These are phyloP conservation scores for Gossypium bickii DNA, from an alignment of 345 rosid genomes.

Conservation along the genomic window DNA sequence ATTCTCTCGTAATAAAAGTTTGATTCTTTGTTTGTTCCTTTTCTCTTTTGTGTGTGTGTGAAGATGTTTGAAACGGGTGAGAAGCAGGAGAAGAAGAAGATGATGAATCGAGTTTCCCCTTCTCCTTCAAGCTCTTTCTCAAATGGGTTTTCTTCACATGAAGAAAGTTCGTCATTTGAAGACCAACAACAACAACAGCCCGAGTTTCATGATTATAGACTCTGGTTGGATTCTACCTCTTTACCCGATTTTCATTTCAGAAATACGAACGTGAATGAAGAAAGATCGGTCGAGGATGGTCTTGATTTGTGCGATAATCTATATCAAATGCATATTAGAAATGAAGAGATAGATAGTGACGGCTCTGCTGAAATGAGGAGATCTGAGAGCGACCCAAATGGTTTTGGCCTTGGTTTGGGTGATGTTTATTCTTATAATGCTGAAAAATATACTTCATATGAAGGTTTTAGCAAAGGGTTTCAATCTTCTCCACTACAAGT, in stretches of 20 bases:
- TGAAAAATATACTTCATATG: slow-evolving; percentile 23
- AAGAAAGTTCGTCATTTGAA: slow-evolving; percentile 28
- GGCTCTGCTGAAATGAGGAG: slow-evolving; percentile 29
- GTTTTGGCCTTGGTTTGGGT: slow-evolving; percentile 25
- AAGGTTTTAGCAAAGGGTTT: slow-evolving; percentile 28
- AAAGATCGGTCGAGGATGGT: slow-evolving; percentile 19
- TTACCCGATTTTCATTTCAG: slow-evolving; percentile 13
- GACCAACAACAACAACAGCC: slow-evolving; percentile 19
- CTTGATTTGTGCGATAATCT: slow-evolving; percentile 37
- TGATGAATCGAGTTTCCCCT: slow-evolving; percentile 20
- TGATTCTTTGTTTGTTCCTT: not conserved
- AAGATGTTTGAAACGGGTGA: slow-evolving; percentile 32
- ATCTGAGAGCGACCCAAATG: slow-evolving; percentile 31
- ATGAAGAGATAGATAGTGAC: slow-evolving; percentile 20
- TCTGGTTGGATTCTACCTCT: slow-evolving; percentile 27
- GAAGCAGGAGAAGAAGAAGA: slow-evolving; percentile 21
- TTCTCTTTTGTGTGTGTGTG: not conserved
- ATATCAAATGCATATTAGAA: slow-evolving; percentile 39
- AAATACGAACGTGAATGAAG: slow-evolving; percentile 14
- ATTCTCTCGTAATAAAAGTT: not conserved
- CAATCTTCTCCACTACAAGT: slow-evolving; percentile 21
- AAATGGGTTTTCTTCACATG: slow-evolving; percentile 33
- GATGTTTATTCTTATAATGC: slow-evolving; percentile 23
- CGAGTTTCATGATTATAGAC: slow-evolving; percentile 27
- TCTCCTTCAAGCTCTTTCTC: slow-evolving; percentile 37